Base-by-base conservation (phyloP, 2,329 filamentous ascomycete species). In the Neonectria punicea region DNA sequence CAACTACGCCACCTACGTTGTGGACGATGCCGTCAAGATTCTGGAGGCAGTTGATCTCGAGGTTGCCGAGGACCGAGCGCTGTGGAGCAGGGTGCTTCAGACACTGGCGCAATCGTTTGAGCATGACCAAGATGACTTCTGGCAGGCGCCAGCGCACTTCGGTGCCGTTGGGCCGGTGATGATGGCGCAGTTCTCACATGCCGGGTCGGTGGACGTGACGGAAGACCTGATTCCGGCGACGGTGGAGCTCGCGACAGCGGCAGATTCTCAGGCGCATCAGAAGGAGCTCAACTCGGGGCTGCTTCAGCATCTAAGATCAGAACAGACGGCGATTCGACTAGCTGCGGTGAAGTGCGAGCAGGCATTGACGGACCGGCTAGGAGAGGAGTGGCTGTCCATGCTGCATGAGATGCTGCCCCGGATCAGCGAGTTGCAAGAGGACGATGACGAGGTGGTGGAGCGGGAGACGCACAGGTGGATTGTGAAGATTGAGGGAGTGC, bases 331-430 rank as follows among this genome's bases (percentile, higher is more conserved):
- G 25, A 91, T 95, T 8, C 87, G 96, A 16, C 83, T 98, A 36
- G 93, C 92, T 1, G 93, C 93, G 0, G 90, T 99, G 39, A 90
- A 90, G 80, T 91, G 91, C 71, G 89, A 98, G 82, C 91, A 94
- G 76, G 87, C 86, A 14, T 83, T 98, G 67, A 97, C 94, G 13
- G 89, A 92, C 71, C 85, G 88, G 53, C 81, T 98, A 28, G 94
- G 94, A 64, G 94, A 98, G 78, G 96, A 99, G 76, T 99, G 96
- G 96, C 81, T 99, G 65, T 88, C 90, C 1, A 87, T 97, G 83
- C 79, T 98, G 76, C 93, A 95, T 0, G 96, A 99, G 86, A 98
- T 98, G 92, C 82, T 99, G 77, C 95, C 97, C 20, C 93, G 95
- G 69, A 97, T 99, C 73, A 97, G 93, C 75, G 96, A 99, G 82